Conservation (phyloP, 345 rosid genomes). For the Eucalyptus lansdowneana region DNA sequence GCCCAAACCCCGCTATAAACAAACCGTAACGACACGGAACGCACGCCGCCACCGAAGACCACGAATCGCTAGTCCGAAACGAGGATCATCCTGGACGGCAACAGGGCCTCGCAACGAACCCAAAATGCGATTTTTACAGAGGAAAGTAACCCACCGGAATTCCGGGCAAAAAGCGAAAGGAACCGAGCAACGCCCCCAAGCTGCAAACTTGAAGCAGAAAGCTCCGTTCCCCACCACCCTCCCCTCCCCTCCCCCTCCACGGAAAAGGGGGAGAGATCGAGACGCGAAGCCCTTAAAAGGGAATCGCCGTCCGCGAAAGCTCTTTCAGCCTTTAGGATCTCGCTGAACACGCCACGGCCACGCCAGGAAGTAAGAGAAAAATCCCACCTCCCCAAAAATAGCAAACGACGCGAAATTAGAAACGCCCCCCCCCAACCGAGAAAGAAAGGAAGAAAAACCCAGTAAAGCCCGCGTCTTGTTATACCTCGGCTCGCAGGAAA, state of each 20-base stretch:
- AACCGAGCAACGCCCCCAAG: not conserved
- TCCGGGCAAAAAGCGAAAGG: not conserved
- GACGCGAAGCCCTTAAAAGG: not conserved
- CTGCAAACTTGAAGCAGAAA: not conserved
- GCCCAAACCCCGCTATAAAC: not conserved
- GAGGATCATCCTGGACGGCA: not conserved
- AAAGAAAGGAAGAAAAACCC: not conserved
- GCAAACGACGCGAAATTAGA: not conserved
- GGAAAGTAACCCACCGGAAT: not conserved
- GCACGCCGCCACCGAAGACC: not conserved
- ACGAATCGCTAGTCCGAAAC: not conserved
- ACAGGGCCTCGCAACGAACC: not conserved
- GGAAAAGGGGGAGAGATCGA: not conserved
- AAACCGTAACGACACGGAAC: not conserved
- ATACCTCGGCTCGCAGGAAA: not conserved
- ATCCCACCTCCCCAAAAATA: not conserved
- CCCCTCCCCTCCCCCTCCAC: not conserved
- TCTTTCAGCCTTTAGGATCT: not conserved
- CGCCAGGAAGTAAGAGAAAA: not conserved
- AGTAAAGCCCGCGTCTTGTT: not conserved
- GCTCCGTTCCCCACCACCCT: not conserved
- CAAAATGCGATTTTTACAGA: not conserved
- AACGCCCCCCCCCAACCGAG: not conserved
- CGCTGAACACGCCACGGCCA: not conserved
- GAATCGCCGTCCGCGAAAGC: not conserved